Conservation (phyloP, 2,329 filamentous ascomycete species). For the Sclerotinia borealis region DNA sequence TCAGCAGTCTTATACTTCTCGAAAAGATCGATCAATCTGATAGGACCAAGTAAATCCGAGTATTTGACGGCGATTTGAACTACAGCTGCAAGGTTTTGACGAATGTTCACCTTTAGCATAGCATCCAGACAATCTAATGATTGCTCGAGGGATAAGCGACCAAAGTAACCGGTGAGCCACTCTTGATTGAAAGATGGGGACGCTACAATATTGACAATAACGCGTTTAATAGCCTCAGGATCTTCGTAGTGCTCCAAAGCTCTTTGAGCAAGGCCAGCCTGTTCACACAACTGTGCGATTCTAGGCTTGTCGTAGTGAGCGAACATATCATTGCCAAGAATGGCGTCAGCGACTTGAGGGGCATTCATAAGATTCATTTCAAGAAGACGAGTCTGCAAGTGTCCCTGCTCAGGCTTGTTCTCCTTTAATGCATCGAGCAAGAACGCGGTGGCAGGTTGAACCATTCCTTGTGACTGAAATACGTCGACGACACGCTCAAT, state of each 20-base stretch:
- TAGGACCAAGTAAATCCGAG: slow-evolving; percentile 87
- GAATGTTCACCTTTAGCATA: slow-evolving; percentile 95
- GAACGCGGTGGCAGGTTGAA: slow-evolving; percentile 98
- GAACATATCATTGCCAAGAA: slow-evolving; percentile 97
- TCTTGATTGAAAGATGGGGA: slow-evolving; percentile 84
- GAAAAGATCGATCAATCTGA: slow-evolving; percentile 81
- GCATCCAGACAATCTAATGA: slow-evolving; percentile 90
- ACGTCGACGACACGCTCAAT: slow-evolving; percentile 94
- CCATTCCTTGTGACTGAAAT: slow-evolving; percentile 96
- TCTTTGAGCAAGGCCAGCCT: slow-evolving; percentile 78
- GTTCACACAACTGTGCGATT: slow-evolving; percentile 86
- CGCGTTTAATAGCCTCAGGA: slow-evolving; percentile 81
- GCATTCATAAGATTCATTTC: slow-evolving; percentile 98
- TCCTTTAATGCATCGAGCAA: slow-evolving; percentile 90
- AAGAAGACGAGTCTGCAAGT: slow-evolving; percentile 86
- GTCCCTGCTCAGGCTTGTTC: slow-evolving; percentile 87
- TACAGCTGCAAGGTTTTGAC: slow-evolving; percentile 90
- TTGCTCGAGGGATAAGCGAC: slow-evolving; percentile 89
- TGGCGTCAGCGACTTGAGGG: slow-evolving; percentile 95
- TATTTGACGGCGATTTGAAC: slow-evolving; percentile 97
- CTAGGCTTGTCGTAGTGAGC: slow-evolving; percentile 89
- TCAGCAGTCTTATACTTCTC: slow-evolving; percentile 98
- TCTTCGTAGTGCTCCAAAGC: slow-evolving; percentile 95
- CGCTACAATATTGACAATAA: slow-evolving; percentile 73
- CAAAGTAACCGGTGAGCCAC: slow-evolving; percentile 89